Percentiles rank a stretch among this genome's conserved stretches.
Conservation (phyloP, 177 flowering plant species). For the Tripterygium wilfordii region DNA sequence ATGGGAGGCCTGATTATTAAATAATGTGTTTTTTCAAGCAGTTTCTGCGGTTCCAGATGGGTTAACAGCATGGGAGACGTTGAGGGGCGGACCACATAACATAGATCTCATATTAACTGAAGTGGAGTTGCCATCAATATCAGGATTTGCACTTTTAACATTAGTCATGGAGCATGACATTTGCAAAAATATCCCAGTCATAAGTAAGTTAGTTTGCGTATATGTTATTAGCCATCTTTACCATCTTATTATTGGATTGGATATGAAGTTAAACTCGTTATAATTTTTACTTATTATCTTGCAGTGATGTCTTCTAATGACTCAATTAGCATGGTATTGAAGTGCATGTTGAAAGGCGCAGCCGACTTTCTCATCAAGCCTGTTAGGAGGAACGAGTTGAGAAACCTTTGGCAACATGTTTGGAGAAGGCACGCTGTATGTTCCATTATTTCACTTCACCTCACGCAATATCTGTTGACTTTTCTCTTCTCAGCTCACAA, state of each 20-base stretch:
- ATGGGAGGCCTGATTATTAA: too few species aligned
- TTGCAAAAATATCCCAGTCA: constrained; percentile 77
- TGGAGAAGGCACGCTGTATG: constrained; percentile 53
- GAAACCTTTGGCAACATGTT: constrained; percentile 55
- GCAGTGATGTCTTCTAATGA: constrained; percentile 58
- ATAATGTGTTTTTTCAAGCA: constrained; percentile 22
- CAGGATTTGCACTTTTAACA: constrained; percentile 71
- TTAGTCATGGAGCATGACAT: constrained; percentile 62
- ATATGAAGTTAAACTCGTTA: neutral
- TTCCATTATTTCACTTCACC: neutral
- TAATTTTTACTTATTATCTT: neutral
- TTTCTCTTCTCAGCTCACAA: neutral
- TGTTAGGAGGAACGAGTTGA: constrained; percentile 44
- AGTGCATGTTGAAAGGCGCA: constrained; percentile 55
- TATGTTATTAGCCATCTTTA: neutral
- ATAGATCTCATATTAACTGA: constrained; percentile 73
- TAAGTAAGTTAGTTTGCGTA: constrained; percentile 41
- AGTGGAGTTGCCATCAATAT: constrained; percentile 65
- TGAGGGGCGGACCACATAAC: constrained; percentile 41
- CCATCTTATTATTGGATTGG: neutral
- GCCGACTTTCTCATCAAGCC: constrained; percentile 56
- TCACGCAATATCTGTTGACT: neutral
- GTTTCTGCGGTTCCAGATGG: constrained; percentile 74
- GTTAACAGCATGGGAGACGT: constrained; percentile 68
- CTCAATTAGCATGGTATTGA: constrained; percentile 38